Conservation (phyloP, 169 alveolate species). For the Eimeria maxima region DNA sequence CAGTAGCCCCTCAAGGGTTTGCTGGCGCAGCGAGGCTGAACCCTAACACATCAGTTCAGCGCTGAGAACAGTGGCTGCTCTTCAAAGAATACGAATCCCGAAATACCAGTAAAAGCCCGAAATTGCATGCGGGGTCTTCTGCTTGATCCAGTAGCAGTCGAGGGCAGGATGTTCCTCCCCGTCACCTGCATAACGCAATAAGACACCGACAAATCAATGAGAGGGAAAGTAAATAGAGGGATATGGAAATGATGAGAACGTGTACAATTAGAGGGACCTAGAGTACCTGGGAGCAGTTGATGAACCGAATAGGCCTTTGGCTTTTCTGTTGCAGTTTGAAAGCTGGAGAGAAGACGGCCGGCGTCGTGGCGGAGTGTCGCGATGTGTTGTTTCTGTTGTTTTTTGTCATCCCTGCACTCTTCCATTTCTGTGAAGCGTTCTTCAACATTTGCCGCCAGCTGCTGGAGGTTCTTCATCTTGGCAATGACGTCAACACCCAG, state of each 20-base stretch:
- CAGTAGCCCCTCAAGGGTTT: slow-evolving; percentile 94
- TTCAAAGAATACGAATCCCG: background rate
- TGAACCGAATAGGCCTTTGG: slow-evolving; percentile 86
- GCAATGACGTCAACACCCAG: slow-evolving; percentile 92
- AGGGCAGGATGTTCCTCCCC: slow-evolving; percentile 92
- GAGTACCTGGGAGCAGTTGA: slow-evolving; percentile 8
- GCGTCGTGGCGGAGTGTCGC: background rate
- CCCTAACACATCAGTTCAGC: slow-evolving; percentile 54
- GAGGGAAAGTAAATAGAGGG: background rate
- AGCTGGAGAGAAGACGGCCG: background rate
- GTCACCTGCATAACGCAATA: slow-evolving; percentile 89
- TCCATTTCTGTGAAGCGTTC: slow-evolving; percentile 89
- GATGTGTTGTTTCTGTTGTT: slow-evolving; percentile 86
- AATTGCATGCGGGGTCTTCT: slow-evolving; percentile 85
- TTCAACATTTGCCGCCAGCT: slow-evolving; percentile 89
- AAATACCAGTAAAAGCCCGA: slow-evolving; percentile 95
- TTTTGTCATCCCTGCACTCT: slow-evolving; percentile 89
- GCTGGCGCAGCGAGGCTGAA: slow-evolving; percentile 92
- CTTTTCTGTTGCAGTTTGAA: slow-evolving; percentile 85
- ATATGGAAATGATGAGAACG: background rate
- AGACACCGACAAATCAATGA: background rate
- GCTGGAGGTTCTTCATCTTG: slow-evolving; percentile 88
- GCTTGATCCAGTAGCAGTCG: slow-evolving; percentile 92
- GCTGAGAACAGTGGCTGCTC: no score
- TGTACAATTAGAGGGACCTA: background rate